Evolutionary conservation across 441 rosid species (phyloP), one percentile per base, ranked within the genome.

Genomic region (Erodium trifolium): DNA sequence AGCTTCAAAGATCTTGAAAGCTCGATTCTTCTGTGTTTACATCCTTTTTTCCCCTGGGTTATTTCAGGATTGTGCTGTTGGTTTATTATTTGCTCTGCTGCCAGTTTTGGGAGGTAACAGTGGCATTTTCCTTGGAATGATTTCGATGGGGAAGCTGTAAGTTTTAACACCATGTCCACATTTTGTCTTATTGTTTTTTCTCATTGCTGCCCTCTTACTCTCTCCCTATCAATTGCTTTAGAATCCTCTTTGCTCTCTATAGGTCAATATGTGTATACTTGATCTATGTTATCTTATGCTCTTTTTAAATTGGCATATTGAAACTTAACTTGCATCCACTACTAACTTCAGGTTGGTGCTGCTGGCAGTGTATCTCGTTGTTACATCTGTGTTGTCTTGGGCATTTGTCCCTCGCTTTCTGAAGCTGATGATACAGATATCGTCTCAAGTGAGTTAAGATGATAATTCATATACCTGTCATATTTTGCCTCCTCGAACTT

Each of bases 51-150:
- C 2, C 51, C 51, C 10, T 45, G 51, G 51, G 8, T 45, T 45
- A 45, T 78, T 80, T 78, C 82, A 92, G 97, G 98, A 92, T 81
- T 93, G 99, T 82, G 91, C 93, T 71, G 95, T 93, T 71, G 99
- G 97, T 71, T 87, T 93, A 80, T 75, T 92, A 29, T 94, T 88
- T 63, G 99, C 99, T 67, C 76, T 94, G 85, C 96, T 94, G 65
- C 99, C 98, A 60, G 93, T 92, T 77, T 81, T 94, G 87, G 96
- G 99, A 69, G 99, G 99, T 64, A 86, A 82, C 74, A 88, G 96
- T 73, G 98, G 98, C 67, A 70, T 84, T 67, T 75, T 88, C 47
- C 88, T 84, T 47, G 99, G 99, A 80, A 83, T 94, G 82, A 75
- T 86, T 71, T 87, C 96, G 63, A 92, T 92, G 93, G 99, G 98